Percentiles rank a stretch among this genome's conserved stretches.
These are phyloP conservation scores for Macrolepiota fuliginosa DNA, from an alignment of 768 basidiomycete genomes.

Conservation along the genomic window DNA sequence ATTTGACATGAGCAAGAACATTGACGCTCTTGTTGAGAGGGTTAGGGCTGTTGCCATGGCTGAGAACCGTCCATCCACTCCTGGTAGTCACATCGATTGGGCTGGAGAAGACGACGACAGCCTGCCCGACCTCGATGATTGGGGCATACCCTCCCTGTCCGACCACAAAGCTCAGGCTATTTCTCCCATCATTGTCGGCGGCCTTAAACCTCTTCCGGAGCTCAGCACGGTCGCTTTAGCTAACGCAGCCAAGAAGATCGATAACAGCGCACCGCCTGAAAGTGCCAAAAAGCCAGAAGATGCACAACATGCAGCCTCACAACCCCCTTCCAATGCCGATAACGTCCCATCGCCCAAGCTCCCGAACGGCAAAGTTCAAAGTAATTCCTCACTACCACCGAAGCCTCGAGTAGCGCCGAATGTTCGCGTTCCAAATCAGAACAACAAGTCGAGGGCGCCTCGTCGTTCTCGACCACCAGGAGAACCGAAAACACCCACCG, in stretches of 20 bases:
- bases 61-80: slow-evolving; percentile 61
- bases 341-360: background rate
- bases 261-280: background rate
- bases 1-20: slow-evolving; percentile 56
- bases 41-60: slow-evolving; percentile 74
- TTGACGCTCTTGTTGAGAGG: slow-evolving; percentile 77
- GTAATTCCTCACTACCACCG: slow-evolving; percentile 3
- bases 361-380: background rate
- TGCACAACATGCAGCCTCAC: background rate
- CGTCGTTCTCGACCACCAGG: background rate
- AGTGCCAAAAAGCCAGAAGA: background rate
- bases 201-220: slow-evolving; percentile 59
- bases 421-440: background rate
- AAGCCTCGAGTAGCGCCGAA: background rate
- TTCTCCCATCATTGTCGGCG: slow-evolving; percentile 67
- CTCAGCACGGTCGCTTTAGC: background rate
- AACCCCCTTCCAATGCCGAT: background rate
- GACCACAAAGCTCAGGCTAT: slow-evolving; percentile 41
- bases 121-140: slow-evolving; percentile 82
- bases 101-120: slow-evolving; percentile 84
- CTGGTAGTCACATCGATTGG: slow-evolving; percentile 85
- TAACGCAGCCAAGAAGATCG: background rate
- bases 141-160: slow-evolving; percentile 52
- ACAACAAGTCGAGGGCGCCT: background rate
- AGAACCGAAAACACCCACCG: background rate